Base-by-base conservation (phyloP, 495 filamentous ascomycete species). In the Penicillium cinerascens region DNA sequence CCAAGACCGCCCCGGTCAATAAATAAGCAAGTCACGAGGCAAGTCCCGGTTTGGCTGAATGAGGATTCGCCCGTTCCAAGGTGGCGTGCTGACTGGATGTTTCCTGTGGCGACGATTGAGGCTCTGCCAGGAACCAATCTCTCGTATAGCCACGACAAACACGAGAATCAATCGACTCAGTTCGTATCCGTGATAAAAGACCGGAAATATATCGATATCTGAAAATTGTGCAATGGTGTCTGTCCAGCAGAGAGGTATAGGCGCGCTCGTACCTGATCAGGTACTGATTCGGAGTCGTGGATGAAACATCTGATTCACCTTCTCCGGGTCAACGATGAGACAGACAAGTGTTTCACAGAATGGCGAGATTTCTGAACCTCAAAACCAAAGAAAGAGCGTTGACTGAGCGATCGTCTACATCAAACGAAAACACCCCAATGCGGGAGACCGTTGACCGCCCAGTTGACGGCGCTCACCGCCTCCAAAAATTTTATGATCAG, bases 401-500 rank as follows among this genome's bases (percentile, higher is more conserved):
- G 29, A 33, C 29, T 33, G 29, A 13, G 10, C 29, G 11, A 15
- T 33, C 11, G 29, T 33, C 8, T n/a, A 10, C 29, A 42, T 41
- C 37, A 20, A 26, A 6, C 1, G 37, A 16, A 16, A 39, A 20
- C 22, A 43, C 1, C n/a, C 8, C 15, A 17, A 15, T 10, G 7
- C 38, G 17, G n/a, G 39, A 41, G 18, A 23, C 37, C 27, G 44
- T 26, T 54, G 58, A 54, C 52, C 52, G 56, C 50, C 56, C 38
- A 40, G 27, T 39, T 47, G 39, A 20, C 27, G 20, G 13, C n/a
- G 15, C 45, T 63, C 57, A 60, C 56, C 56, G 60, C 56, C 60
- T 41, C 50, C 33, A 33, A 60, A 60, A 54, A 43, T 45, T 60
- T 54, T 35, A 41, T 21, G 42, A 58, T 61, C 57, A 58, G 51